Conservation (phyloP, 1,284 basidiomycete genomes). For the Apiotrichum siamense region DNA sequence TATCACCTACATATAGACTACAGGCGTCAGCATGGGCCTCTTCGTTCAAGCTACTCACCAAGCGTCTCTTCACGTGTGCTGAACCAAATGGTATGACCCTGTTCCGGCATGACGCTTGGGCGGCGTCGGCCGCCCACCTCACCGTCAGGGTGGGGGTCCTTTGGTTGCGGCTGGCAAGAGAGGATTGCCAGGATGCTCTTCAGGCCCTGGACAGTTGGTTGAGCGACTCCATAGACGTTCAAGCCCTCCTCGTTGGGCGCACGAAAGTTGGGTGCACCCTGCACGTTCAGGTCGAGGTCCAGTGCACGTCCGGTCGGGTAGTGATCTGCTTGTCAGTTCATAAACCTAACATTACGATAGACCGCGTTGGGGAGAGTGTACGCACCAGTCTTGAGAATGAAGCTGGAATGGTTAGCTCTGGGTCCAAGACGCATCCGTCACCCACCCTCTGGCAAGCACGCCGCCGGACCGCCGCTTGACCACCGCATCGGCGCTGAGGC, state of each 20-base stretch:
- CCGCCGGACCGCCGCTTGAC: conserved; percentile 84
- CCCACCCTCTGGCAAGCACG: conserved; percentile 68
- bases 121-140: conserved; percentile 12
- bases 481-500: conserved; percentile 49
- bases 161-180: conserved; percentile 58
- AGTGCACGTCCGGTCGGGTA: conserved; percentile 80
- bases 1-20: conserved; percentile 33
- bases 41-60: conserved; percentile 23
- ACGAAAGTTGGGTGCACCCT: conserved; percentile 92
- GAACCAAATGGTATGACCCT: conserved; percentile 50
- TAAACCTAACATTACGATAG: not conserved
- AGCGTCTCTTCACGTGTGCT: conserved; percentile 52
- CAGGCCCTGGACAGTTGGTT: conserved; percentile 88
- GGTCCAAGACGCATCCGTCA: not conserved
- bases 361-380: conserved; percentile 2
- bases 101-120: conserved; percentile 3
- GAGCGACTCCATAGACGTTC: conserved; percentile 89
- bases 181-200: conserved; percentile 86
- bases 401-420: conserved; percentile 38
- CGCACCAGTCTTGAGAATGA: conserved; percentile 77
- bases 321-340: conserved; percentile 54
- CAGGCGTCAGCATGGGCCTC: conserved; percentile 46
- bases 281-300: conserved; percentile 81
- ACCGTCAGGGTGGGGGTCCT: not conserved
- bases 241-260: conserved; percentile 67